Conservation (phyloP, 2,329 filamentous ascomycete genomes). For the Ophiostoma novo-ulmi region DNA sequence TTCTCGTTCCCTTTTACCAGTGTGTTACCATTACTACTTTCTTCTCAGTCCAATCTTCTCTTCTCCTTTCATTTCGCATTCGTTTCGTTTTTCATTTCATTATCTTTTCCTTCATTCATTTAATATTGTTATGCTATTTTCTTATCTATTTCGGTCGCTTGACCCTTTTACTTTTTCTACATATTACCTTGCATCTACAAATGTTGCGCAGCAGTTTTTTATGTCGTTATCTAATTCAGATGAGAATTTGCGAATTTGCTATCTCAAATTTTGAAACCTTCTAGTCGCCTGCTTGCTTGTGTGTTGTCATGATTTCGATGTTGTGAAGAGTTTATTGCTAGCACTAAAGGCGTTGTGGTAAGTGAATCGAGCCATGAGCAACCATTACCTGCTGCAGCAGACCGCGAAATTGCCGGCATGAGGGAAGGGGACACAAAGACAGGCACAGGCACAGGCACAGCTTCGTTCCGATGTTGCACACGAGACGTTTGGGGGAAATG, state of each 20-base stretch:
- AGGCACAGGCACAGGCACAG: neutral
- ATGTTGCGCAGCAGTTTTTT: neutral
- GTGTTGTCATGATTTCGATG: neutral
- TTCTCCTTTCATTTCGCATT: neutral
- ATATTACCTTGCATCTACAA: neutral
- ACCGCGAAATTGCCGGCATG: neutral
- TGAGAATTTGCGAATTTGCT: no score
- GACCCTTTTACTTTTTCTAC: no score
- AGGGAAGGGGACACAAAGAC: neutral
- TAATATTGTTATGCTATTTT: neutral
- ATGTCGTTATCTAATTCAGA: no score
- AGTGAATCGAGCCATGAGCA: neutral
- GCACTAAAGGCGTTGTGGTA: neutral
- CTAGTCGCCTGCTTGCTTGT: neutral
- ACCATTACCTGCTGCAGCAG: neutral
- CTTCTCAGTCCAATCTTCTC: neutral
- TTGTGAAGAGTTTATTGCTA: neutral
- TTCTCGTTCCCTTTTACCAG: neutral
- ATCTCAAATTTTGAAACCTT: no score
- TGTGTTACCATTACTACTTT: neutral
- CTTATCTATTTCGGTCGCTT: neutral
- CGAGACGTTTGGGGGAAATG: conserved; percentile 6
- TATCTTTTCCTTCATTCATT: neutral
- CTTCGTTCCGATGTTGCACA: neutral
- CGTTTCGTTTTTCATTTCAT: neutral